Evolutionary conservation across 768 basidiomycete genomes (phyloP).

Genomic region (Cytidiella melzeri): DNA sequence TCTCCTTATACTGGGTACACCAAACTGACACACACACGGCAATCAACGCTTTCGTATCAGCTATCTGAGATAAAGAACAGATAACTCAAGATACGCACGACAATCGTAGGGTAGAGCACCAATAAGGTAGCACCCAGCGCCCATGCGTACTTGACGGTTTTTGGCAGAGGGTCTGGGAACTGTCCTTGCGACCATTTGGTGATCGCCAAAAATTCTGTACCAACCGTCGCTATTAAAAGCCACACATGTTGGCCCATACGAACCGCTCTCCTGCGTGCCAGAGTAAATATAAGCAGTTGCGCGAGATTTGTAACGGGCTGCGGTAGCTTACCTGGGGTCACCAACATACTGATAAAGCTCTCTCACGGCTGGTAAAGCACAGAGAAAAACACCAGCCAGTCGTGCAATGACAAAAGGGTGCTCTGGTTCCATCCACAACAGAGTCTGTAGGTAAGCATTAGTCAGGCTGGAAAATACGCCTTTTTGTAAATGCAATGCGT

Average conservation of each 20-base stretch:
- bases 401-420: constrained; percentile 75
- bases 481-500: constrained; percentile 2
- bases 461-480: too few relatives aligned
- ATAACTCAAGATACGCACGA: constrained; percentile 44
- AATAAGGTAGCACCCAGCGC: constrained; percentile 50
- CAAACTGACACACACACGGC: constrained; percentile 44
- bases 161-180: constrained; percentile 60
- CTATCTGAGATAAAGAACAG: constrained; percentile 7
- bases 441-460: too few relatives aligned
- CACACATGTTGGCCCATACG: constrained; percentile 89
- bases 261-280: constrained; percentile 56
- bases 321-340: constrained; percentile 54
- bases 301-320: neutral
- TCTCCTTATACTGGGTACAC: constrained; percentile 49
- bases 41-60: constrained; percentile 14
- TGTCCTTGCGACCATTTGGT: constrained; percentile 76
- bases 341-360: constrained; percentile 83
- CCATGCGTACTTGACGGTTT: constrained; percentile 61
- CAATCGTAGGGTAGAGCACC: constrained; percentile 60
- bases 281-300: neutral
- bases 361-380: constrained; percentile 80
- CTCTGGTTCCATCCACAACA: constrained; percentile 87
- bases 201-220: constrained; percentile 77
- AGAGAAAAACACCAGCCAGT: constrained; percentile 73
- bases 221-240: constrained; percentile 80